Conservation (phyloP, 495 filamentous ascomycete species). For the Annulohypoxylon nitens region DNA sequence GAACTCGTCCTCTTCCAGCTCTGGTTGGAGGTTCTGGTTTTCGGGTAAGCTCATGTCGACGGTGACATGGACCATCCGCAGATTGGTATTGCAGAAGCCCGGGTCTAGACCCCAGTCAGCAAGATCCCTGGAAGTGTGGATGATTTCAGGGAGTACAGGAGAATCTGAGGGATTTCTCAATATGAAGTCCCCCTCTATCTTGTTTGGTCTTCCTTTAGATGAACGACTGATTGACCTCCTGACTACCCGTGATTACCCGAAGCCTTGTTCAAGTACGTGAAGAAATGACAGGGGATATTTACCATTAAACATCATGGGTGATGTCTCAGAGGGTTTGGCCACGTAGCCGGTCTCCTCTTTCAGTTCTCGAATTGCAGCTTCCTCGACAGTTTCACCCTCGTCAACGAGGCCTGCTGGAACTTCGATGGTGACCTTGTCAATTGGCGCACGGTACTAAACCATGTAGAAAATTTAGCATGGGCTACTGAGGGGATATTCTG, state of each 20-base stretch:
- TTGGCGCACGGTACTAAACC: conserved; percentile 76
- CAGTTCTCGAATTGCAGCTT: conserved; percentile 87
- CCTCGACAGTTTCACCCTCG: conserved; percentile 79
- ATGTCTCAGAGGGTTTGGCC: conserved; percentile 74
- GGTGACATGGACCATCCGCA: conserved; percentile 83
- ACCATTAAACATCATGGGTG: conserved; percentile 89
- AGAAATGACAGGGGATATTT: conserved; percentile 26
- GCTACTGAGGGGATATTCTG: too few relatives aligned
- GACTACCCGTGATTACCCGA: neutral
- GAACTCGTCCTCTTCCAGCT: conserved; percentile 90
- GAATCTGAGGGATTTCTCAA: neutral
- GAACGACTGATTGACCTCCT: neutral
- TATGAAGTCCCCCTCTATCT: neutral
- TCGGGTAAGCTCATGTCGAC: conserved; percentile 79
- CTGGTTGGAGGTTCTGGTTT: conserved; percentile 75
- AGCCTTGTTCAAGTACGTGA: neutral
- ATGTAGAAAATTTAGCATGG: neutral
- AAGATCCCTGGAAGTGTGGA: neutral
- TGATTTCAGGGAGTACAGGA: neutral
- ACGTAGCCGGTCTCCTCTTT: conserved; percentile 96
- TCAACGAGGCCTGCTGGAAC: conserved; percentile 90
- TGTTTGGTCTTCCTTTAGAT: neutral
- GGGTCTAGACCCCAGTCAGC: conserved; percentile 56
- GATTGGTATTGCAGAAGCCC: conserved; percentile 91
- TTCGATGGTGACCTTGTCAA: conserved; percentile 83